These are phyloP conservation scores for Pyronema omphalodes DNA, from an alignment of 495 filamentous ascomycete genomes.

Conservation along the genomic window DNA sequence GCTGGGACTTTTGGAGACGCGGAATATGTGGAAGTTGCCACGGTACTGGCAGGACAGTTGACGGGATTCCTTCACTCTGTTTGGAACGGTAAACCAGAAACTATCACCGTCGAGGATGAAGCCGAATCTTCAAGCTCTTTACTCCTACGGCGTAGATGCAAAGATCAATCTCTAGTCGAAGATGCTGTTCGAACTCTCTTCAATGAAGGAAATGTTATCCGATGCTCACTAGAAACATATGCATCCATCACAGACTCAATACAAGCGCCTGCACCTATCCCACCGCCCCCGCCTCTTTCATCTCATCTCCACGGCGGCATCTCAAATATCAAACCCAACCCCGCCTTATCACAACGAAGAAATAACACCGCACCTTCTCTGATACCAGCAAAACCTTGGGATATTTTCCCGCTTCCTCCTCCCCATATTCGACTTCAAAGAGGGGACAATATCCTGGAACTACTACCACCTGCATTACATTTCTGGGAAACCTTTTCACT, in stretches of 20 bases:
- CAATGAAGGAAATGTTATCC: slow-evolving; percentile 6
- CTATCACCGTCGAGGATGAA: slow-evolving; percentile 15
- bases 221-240: slow-evolving; percentile 22
- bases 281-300: slow-evolving; percentile 4
- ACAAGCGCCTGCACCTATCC: slow-evolving; percentile 16
- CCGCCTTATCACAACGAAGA: slow-evolving; percentile 1
- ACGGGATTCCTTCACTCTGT: slow-evolving; percentile 11
- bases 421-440: slow-evolving; percentile 66
- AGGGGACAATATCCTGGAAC: slow-evolving; percentile 51
- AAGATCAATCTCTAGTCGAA: slow-evolving; percentile 17
- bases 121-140: slow-evolving; percentile 9
- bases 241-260: slow-evolving; percentile 18
- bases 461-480: slow-evolving; percentile 56
- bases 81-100: slow-evolving; percentile 6
- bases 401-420: slow-evolving; percentile 29
- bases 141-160: slow-evolving; percentile 10
- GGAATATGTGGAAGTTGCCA: slow-evolving; percentile 19
- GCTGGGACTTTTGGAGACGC: slow-evolving; percentile 6
- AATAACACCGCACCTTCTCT: background rate
- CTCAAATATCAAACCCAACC: background rate
- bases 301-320: background rate
- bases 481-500: slow-evolving; percentile 91
- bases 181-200: slow-evolving; percentile 17
- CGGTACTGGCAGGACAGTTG: slow-evolving; percentile 16
- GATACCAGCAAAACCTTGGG: slow-evolving; percentile 1